A percentile compares a stretch with the other conserved stretches of the same genome.
Conservation (phyloP, 441 rosid species). For the Hura crepitans region DNA sequence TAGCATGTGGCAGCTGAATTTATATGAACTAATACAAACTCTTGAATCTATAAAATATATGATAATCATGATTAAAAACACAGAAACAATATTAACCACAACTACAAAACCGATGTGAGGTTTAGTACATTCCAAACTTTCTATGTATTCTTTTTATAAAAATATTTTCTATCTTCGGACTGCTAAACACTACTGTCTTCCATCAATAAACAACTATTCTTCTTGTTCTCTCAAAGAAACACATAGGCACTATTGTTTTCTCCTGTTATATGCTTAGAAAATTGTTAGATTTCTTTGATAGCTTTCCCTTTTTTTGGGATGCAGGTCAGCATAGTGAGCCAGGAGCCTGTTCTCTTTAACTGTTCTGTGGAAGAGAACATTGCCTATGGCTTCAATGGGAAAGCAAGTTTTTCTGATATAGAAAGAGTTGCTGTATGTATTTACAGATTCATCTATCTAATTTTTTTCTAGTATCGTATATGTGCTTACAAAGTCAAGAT, state of each 20-base stretch:
- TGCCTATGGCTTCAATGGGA: constrained; percentile 71
- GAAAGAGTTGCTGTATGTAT: constrained; percentile 68
- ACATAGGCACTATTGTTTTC: neutral
- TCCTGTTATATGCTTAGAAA: neutral
- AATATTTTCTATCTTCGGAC: neutral
- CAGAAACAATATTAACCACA: no score
- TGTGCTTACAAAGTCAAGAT: neutral
- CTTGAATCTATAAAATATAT: neutral
- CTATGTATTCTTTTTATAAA: no score
- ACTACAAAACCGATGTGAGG: no score
- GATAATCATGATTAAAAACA: neutral
- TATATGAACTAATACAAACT: neutral
- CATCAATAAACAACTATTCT: no score
- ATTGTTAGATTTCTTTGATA: neutral
- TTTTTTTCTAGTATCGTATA: neutral
- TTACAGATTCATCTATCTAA: neutral
- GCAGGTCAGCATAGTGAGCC: constrained; percentile 94
- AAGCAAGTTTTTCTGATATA: constrained; percentile 46
- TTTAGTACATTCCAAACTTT: no score
- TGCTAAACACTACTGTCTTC: neutral
- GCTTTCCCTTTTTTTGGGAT: neutral
- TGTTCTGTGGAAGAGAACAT: constrained; percentile 87
- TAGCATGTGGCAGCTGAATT: neutral
- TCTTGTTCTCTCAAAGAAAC: no score
- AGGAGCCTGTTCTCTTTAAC: constrained; percentile 92